Conservation (phyloP, 1,284 basidiomycete species). For the Austroboletus novae-zelandiae region DNA sequence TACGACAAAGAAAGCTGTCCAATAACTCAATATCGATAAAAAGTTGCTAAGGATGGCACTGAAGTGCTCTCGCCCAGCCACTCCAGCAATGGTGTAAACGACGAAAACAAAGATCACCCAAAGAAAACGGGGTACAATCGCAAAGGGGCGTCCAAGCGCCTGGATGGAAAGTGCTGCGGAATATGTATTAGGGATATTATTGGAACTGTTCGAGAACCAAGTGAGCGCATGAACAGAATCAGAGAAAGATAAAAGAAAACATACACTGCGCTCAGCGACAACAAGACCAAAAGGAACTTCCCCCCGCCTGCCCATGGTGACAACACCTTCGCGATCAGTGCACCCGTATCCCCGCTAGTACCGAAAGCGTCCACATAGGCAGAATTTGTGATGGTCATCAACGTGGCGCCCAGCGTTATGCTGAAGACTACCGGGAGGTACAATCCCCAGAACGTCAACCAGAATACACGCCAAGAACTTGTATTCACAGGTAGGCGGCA, state of each 20-base stretch:
- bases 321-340: slow-evolving; percentile 42
- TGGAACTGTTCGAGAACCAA: slow-evolving; percentile 34
- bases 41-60: slow-evolving; percentile 54
- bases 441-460: slow-evolving; percentile 55
- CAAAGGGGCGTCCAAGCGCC: slow-evolving; percentile 51
- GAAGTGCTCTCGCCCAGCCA: slow-evolving; percentile 63
- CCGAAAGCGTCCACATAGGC: slow-evolving; percentile 49
- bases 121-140: slow-evolving; percentile 56
- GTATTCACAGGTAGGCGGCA: slow-evolving; percentile 48
- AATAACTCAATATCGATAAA: slow-evolving; percentile 61
- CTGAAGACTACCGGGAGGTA: slow-evolving; percentile 56
- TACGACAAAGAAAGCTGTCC: slow-evolving; percentile 60
- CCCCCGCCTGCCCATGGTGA: slow-evolving; percentile 51
- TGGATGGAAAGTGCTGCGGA: slow-evolving; percentile 57
- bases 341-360: slow-evolving; percentile 47
- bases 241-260: slow-evolving; percentile 6
- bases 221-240: neutral
- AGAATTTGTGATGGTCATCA: slow-evolving; percentile 56
- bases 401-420: slow-evolving; percentile 51
- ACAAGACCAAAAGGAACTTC: slow-evolving; percentile 57
- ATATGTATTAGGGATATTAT: slow-evolving; percentile 62
- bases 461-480: slow-evolving; percentile 47
- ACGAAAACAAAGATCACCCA: slow-evolving; percentile 56
- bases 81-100: slow-evolving; percentile 57
- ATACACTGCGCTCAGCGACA: slow-evolving; percentile 53